phyloP scores from a whole-genome alignment of 1,284 basidiomycete species.

The Xerocomus amazonicus region DNA sequence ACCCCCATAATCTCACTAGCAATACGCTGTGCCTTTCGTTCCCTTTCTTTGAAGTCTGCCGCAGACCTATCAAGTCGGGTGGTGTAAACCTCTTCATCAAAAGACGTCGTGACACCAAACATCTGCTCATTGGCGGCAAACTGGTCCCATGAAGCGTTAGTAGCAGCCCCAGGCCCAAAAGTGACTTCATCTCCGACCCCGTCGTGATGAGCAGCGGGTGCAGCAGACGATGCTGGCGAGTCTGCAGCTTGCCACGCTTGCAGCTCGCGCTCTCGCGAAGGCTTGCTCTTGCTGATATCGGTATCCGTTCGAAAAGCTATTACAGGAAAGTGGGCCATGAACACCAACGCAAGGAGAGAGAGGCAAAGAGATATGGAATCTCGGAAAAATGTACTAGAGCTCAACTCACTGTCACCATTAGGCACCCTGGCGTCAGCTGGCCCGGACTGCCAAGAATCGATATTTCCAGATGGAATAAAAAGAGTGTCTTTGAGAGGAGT shows the following conservation, averaged over 20 bases:
- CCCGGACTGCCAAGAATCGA: slow-evolving; percentile 69
- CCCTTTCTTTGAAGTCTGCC: slow-evolving; percentile 86
- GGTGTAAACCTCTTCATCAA: slow-evolving; percentile 94
- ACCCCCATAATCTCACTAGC: slow-evolving; percentile 90
- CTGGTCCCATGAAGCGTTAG: slow-evolving; percentile 81
- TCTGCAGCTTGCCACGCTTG: slow-evolving; percentile 70
- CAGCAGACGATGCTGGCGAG: slow-evolving; percentile 19
- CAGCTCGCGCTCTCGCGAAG: slow-evolving; percentile 73
- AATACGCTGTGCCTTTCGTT: slow-evolving; percentile 83
- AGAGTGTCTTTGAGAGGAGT: slow-evolving; percentile 63
- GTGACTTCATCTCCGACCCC: slow-evolving; percentile 59
- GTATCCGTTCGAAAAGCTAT: slow-evolving; percentile 85
- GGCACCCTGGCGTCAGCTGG: slow-evolving; percentile 62
- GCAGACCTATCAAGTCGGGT: slow-evolving; percentile 87
- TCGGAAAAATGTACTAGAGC: not conserved
- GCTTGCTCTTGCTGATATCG: slow-evolving; percentile 69
- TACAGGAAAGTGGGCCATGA: slow-evolving; percentile 16
- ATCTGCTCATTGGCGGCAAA: slow-evolving; percentile 92
- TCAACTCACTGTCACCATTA: slow-evolving; percentile 61
- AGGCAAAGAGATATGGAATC: not conserved
- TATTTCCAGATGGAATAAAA: slow-evolving; percentile 67
- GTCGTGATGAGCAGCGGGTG: slow-evolving; percentile 19
- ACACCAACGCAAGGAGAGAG: not conserved
- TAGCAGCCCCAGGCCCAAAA: slow-evolving; percentile 53
- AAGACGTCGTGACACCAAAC: slow-evolving; percentile 90